Conservation (phyloP, 495 filamentous ascomycete species). For the Lentithecium fluviatile region DNA sequence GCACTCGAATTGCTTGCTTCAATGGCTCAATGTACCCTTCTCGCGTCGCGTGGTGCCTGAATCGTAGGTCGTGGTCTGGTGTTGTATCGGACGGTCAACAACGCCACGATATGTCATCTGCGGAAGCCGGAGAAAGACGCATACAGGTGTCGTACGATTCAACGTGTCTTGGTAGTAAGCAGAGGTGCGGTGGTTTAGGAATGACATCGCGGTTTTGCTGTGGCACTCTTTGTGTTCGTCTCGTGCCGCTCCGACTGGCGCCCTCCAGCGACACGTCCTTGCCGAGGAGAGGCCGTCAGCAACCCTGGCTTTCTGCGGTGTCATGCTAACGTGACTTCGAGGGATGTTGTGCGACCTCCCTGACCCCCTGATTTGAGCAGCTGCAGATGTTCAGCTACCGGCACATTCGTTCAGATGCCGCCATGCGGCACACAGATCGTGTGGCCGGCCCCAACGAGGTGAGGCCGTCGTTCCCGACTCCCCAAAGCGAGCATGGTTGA, state of each 20-base stretch:
- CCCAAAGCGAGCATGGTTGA: conserved; percentile 2
- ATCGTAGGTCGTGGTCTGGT: conserved; percentile 6
- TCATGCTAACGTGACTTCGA: conserved; percentile 31
- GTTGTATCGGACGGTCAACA: conserved; percentile 6
- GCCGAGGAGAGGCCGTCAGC: conserved; percentile 5
- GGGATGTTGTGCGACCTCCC: conserved; percentile 28
- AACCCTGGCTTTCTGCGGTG: conserved; percentile 20
- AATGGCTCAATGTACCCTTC: background rate
- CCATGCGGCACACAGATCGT: conserved; percentile 7
- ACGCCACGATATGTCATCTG: conserved; percentile 27
- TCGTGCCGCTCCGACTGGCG: conserved; percentile 20
- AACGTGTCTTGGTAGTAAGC: background rate
- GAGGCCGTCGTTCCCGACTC: conserved; percentile 14
- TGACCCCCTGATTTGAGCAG: conserved; percentile 6
- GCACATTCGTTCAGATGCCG: background rate
- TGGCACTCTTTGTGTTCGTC: background rate
- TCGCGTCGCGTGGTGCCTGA: background rate
- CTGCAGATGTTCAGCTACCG: no score
- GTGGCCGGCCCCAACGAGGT: background rate
- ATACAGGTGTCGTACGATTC: conserved; percentile 13
- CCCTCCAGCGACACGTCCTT: conserved; percentile 6
- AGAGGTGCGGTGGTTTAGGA: background rate
- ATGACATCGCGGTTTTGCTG: background rate
- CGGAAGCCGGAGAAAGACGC: background rate
- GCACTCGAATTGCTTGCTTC: background rate